These are phyloP conservation scores for Bauhinia variegata DNA, from an alignment of 306 rosid genomes.

Conservation along the genomic window DNA sequence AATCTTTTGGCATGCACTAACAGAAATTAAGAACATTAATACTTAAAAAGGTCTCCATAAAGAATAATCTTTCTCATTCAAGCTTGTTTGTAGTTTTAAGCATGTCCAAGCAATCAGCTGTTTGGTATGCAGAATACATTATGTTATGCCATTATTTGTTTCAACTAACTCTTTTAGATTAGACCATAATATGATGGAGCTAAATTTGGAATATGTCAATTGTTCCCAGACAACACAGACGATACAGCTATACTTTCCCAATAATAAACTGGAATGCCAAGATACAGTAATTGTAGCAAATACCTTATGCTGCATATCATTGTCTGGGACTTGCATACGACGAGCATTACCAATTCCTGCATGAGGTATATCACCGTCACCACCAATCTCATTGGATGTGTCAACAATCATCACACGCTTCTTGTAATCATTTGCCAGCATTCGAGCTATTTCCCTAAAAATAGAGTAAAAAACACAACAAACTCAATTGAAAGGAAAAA, in stretches of 20 bases:
- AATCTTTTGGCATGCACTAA: neutral
- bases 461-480: conserved; percentile 22
- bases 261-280: conserved; percentile 19
- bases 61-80: conserved; percentile 9
- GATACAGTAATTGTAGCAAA: conserved; percentile 26
- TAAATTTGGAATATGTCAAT: neutral
- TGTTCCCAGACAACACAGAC: conserved; percentile 11
- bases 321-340: conserved; percentile 92
- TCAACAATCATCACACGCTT: conserved; percentile 99
- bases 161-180: neutral
- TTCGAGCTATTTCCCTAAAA: conserved; percentile 85
- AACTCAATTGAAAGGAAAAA: conserved; percentile 13
- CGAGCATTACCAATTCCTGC: conserved; percentile 93
- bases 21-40: conserved; percentile 12
- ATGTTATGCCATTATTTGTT: neutral
- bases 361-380: conserved; percentile 99
- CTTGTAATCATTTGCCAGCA: conserved; percentile 89
- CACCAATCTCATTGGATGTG: conserved; percentile 98
- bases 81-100: no score
- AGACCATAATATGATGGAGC: neutral
- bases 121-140: neutral
- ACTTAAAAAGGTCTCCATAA: neutral
- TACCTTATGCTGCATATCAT: conserved; percentile 89
- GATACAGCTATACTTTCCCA: conserved; percentile 25
- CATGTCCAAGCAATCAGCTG: neutral